Evolutionary conservation across 495 filamentous ascomycete genomes (phyloP).

Genomic region (Pseudevernia furfuracea): DNA sequence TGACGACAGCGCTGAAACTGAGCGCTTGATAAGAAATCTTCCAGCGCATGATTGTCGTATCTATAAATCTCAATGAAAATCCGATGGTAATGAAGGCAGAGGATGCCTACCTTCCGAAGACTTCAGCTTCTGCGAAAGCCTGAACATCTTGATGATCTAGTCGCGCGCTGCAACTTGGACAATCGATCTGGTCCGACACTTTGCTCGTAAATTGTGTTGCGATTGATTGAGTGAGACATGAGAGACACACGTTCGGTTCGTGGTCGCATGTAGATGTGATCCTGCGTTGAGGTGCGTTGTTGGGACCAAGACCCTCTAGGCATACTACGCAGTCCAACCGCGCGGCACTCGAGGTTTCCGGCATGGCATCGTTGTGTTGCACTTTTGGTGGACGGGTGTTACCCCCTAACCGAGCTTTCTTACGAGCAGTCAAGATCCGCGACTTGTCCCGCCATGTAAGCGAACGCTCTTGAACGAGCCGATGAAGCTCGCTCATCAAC

Average conservation of each 20-base stretch:
- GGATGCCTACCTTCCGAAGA: constrained; percentile 14
- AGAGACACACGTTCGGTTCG: constrained; percentile 1
- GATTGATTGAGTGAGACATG: constrained; percentile 3
- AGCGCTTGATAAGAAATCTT: background rate
- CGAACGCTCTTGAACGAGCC: background rate
- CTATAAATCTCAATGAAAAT: too few species aligned
- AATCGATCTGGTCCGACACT: constrained; percentile 17
- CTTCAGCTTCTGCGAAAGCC: constrained; percentile 2
- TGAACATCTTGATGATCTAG: constrained; percentile 8
- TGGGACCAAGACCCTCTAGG: constrained; percentile 1
- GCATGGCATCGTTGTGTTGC: too few species aligned
- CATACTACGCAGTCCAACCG: constrained; percentile 4
- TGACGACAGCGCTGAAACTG: constrained; percentile 13
- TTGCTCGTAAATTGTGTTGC: constrained; percentile 1
- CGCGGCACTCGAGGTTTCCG: background rate
- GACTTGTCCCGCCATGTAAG: background rate
- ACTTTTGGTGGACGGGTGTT: too few species aligned
- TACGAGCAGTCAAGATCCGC: background rate
- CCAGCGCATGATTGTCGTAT: constrained; percentile 10
- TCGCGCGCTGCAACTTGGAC: constrained; percentile 12
- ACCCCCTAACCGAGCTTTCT: too few species aligned
- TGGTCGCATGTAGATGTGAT: constrained; percentile 12
- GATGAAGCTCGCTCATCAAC: background rate
- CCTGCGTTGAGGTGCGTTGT: background rate
- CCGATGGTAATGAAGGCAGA: too few species aligned